Percentiles rank a stretch among this genome's conserved stretches.
Evolutionary conservation across 2,329 filamentous ascomycete species (phyloP).

Genomic region (Metarhizium album): DNA sequence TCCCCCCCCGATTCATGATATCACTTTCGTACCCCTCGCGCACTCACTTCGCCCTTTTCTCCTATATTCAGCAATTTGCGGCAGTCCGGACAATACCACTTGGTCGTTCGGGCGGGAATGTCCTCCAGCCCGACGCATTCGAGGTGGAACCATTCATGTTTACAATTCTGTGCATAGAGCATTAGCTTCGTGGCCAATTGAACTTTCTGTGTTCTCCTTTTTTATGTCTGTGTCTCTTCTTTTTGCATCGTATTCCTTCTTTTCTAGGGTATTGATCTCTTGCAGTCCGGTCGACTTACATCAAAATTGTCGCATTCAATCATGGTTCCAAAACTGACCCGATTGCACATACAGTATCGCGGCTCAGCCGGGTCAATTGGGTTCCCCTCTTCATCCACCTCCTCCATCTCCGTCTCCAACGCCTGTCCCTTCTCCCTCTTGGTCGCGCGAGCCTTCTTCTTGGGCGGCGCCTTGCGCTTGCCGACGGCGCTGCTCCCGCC

Average conservation of each 20-base stretch:
- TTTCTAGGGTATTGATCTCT: slow-evolving; percentile 1
- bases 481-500: slow-evolving; percentile 58
- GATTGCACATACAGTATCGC: slow-evolving; percentile 66
- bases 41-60: slow-evolving; percentile 51
- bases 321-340: slow-evolving; percentile 75
- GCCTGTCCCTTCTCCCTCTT: slow-evolving; percentile 36
- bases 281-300: slow-evolving; percentile 36
- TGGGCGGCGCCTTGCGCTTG: slow-evolving; percentile 58
- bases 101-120: slow-evolving; percentile 60
- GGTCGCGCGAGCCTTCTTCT: slow-evolving; percentile 47
- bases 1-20: not conserved
- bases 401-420: slow-evolving; percentile 37
- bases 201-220: not conserved
- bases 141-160: slow-evolving; percentile 78
- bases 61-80: slow-evolving; percentile 51
- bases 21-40: slow-evolving; percentile 41
- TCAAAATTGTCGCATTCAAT: slow-evolving; percentile 72
- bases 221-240: slow-evolving; percentile 10
- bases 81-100: slow-evolving; percentile 80
- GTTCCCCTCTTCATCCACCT: slow-evolving; percentile 58
- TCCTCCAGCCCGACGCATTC: slow-evolving; percentile 61
- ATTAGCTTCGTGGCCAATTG: not conserved
- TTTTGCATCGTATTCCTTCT: slow-evolving; percentile 1
- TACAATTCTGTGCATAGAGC: slow-evolving; percentile 47
- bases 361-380: slow-evolving; percentile 66